Base-by-base conservation (phyloP, 139 green algal species). In the Marvania coccoides region DNA sequence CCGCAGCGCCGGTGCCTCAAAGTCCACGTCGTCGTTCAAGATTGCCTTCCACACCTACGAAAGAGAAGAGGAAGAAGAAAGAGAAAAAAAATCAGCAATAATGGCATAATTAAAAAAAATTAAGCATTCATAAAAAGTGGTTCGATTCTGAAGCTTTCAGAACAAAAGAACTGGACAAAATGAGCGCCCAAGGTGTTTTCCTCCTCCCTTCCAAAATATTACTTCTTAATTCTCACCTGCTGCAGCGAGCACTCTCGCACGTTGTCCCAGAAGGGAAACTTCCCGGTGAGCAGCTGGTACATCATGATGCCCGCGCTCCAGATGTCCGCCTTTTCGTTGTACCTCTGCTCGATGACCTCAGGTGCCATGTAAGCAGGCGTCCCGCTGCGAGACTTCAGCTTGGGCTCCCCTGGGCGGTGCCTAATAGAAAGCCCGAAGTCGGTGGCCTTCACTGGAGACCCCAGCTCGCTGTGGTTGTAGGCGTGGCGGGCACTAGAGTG, bases 281-380 rank as follows among this genome's bases (percentile, higher is more conserved):
- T 77, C n/a, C 87, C 75, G 0, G 87, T 96, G 3, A 96, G 80
- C 58, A 96, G 71, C 74, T 95, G 90, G 72, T 94, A 96, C 34
- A 86, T 88, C 34, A 97, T 80, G 78, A 96, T 95, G 55, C 91
- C 91, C 36, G 91, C 87, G 31, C 72, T 86, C 91, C 91, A 97
- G 14, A 95, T 66, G 77, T 97, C 91, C 9, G 72, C 77, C 61
- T 84, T 74, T 55, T 84, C 72, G 58, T 82, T 80, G 67, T 96
- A 95, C 14, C 63, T 83, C 72, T 94, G 90, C 75, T 87, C 80
- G n/a, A 93, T 86, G 23, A 95, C 77, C 45, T 79, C 65, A 47
- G 71, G 70, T 0, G 88, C 89, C 87, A 95, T 94, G 86, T 94
- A 96, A 5, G 87, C 88, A 2, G 88, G 88, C 0, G 88, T 96